Conservation (phyloP, 2,329 filamentous ascomycete genomes). For the Alternaria triticimaculans region DNA sequence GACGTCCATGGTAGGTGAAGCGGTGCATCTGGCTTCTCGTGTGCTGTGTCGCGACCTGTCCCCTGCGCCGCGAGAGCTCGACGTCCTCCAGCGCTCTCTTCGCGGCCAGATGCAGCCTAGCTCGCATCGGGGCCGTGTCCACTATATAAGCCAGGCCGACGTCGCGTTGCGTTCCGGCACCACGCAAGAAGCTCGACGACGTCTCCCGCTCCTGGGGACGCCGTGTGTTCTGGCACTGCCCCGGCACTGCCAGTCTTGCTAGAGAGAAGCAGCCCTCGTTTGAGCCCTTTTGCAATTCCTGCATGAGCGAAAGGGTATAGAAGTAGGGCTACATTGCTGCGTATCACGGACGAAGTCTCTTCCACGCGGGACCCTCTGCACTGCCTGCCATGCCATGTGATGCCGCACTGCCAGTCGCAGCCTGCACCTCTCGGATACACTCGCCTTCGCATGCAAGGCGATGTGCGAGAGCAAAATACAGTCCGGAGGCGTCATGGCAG, state of each 20-base stretch:
- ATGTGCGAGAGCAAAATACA: neutral
- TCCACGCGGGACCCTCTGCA: neutral
- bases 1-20: conserved; percentile 41
- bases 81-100: neutral
- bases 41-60: conserved; percentile 17
- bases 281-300: conserved; percentile 44
- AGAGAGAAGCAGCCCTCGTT: conserved; percentile 47
- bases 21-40: conserved; percentile 38
- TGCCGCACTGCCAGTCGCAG: neutral
- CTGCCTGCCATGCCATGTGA: neutral
- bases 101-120: neutral
- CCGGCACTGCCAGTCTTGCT: conserved; percentile 37
- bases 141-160: conserved; percentile 7
- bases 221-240: conserved; percentile 42
- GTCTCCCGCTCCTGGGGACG: conserved; percentile 31
- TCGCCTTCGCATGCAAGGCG: neutral
- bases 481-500: neutral
- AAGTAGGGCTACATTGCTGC: conserved; percentile 35
- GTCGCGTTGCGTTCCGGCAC: conserved; percentile 7
- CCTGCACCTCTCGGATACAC: neutral
- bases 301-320: conserved; percentile 43
- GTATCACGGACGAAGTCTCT: neutral
- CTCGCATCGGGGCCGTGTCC: neutral
- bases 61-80: neutral
- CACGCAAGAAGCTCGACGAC: conserved; percentile 45